Percentiles rank a stretch among this genome's conserved stretches.
Evolutionary conservation across 202 grass and related monocot genomes (phyloP).

Genomic region (Setaria italica): DNA sequence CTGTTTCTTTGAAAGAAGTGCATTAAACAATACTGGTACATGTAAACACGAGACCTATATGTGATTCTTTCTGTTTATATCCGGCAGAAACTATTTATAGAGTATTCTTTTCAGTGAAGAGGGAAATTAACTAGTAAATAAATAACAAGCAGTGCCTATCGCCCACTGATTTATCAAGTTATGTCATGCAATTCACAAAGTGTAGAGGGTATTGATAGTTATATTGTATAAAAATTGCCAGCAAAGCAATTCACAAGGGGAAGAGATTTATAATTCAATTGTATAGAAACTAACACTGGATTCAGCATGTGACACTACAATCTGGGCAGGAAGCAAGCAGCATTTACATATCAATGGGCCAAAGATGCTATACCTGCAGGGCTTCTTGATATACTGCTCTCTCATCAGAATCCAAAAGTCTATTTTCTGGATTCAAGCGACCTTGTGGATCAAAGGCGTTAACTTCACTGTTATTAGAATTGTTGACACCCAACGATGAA

Average conservation of each 20-base stretch:
- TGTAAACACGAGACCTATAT: background rate
- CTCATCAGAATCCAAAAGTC: constrained; percentile 71
- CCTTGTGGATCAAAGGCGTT: constrained; percentile 58
- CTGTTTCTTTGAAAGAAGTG: constrained; percentile 3
- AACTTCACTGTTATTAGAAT: constrained; percentile 40
- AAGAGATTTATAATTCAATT: too few relatives aligned
- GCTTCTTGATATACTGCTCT: constrained; percentile 92
- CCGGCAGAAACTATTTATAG: constrained; percentile 12
- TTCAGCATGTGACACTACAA: constrained; percentile 6
- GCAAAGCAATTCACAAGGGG: too few relatives aligned
- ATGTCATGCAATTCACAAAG: constrained; percentile 13
- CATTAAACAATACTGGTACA: constrained; percentile 11
- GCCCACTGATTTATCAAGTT: constrained; percentile 40
- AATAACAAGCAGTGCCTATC: constrained; percentile 31
- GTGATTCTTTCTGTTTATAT: background rate
- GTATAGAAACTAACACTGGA: too few relatives aligned
- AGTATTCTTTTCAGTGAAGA: constrained; percentile 23
- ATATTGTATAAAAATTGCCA: too few relatives aligned
- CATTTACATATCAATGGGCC: constrained; percentile 25
- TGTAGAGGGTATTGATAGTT: background rate
- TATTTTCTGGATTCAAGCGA: constrained; percentile 65
- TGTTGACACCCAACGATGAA: constrained; percentile 57
- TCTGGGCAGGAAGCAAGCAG: constrained; percentile 24
- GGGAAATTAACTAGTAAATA: constrained; percentile 23
- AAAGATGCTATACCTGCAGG: constrained; percentile 72